A percentile compares a stretch with the other conserved stretches of the same genome.
Conservation (phyloP, 2,329 filamentous ascomycete genomes). For the Cercospora citrullina region DNA sequence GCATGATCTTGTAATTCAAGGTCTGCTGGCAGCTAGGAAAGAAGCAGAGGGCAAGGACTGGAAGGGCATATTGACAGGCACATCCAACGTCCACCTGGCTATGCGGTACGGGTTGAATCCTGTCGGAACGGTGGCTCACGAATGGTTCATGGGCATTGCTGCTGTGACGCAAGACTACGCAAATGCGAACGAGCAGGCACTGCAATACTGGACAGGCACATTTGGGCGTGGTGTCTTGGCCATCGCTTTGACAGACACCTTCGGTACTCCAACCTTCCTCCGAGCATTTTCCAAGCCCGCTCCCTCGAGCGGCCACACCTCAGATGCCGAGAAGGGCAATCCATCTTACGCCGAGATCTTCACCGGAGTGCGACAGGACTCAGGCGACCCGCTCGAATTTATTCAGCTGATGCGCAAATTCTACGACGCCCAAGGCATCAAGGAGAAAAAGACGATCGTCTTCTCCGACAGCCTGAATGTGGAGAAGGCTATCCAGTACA, state of each 20-base stretch:
- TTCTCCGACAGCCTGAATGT: constrained; percentile 96
- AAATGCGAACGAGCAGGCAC: constrained; percentile 76
- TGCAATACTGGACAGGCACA: constrained; percentile 86
- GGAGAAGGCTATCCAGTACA: constrained; percentile 87
- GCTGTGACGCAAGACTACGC: constrained; percentile 85
- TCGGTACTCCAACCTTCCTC: constrained; percentile 87
- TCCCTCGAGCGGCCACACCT: constrained; percentile 31
- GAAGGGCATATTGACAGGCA: constrained; percentile 75
- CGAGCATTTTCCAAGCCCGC: constrained; percentile 74
- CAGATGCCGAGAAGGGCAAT: constrained; percentile 24
- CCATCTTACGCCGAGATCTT: constrained; percentile 78
- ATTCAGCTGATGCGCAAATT: constrained; percentile 77
- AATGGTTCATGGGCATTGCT: constrained; percentile 99
- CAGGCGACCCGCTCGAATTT: constrained; percentile 79
- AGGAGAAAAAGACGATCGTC: constrained; percentile 81
- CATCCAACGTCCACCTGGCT: constrained; percentile 94
- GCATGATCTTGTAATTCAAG: constrained; percentile 86
- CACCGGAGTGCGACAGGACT: constrained; percentile 83
- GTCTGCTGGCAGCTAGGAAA: constrained; percentile 75
- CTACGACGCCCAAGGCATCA: constrained; percentile 74
- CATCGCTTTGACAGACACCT: constrained; percentile 93
- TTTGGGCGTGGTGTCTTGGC: constrained; percentile 75
- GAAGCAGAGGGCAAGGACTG: constrained; percentile 64
- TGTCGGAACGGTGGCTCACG: constrained; percentile 88
- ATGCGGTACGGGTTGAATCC: constrained; percentile 86